Evolutionary conservation across 2,329 filamentous ascomycete species (phyloP).

Genomic region (Colletotrichum filicis): DNA sequence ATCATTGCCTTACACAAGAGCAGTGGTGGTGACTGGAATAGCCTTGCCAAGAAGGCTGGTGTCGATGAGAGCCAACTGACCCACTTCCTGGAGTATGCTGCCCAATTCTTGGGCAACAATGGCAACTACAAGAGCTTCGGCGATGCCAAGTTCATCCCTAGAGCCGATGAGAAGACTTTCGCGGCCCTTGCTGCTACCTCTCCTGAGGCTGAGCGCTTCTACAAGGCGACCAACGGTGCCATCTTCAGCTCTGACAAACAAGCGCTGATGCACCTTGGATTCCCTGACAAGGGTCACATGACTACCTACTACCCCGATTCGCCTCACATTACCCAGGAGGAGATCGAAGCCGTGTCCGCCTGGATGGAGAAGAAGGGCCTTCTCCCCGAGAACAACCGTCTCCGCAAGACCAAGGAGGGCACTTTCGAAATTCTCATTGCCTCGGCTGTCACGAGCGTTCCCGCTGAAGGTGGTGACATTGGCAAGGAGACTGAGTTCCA

Average conservation of each 20-base stretch:
- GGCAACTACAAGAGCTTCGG: constrained; percentile 92
- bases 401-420: constrained; percentile 73
- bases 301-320: constrained; percentile 87
- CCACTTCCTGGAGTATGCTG: constrained; percentile 80
- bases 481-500: constrained; percentile 72
- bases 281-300: constrained; percentile 79
- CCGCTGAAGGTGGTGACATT: constrained; percentile 73
- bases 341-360: constrained; percentile 78
- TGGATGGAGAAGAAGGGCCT: constrained; percentile 79
- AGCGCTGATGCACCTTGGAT: constrained; percentile 79
- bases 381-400: constrained; percentile 80
- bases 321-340: constrained; percentile 76
- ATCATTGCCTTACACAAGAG: constrained; percentile 78
- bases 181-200: constrained; percentile 71
- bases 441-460: constrained; percentile 71
- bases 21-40: constrained; percentile 76
- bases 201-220: constrained; percentile 70
- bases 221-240: constrained; percentile 74
- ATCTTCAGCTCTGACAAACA: constrained; percentile 76
- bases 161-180: constrained; percentile 72
- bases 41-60: constrained; percentile 71
- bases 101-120: constrained; percentile 81
- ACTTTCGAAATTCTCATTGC: constrained; percentile 81
- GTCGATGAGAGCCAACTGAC: constrained; percentile 73
- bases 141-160: constrained; percentile 84